Evolutionary conservation across 805 yeast species (phyloP).

Genomic region (Spathaspora gorwiae): DNA sequence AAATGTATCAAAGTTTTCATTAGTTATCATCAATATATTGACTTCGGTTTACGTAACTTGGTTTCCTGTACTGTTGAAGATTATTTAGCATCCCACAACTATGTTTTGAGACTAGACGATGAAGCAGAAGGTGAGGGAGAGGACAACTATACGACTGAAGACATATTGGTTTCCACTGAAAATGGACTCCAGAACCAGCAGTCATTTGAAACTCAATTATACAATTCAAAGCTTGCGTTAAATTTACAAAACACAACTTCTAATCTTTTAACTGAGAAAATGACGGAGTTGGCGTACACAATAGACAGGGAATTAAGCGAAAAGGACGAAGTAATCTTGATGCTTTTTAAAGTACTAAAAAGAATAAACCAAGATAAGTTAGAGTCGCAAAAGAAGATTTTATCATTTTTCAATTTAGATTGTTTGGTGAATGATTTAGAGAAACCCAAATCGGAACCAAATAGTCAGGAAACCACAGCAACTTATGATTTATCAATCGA

Average conservation of each 20-base stretch:
- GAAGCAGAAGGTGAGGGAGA: conserved; percentile 1
- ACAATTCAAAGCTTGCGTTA: conserved; percentile 31
- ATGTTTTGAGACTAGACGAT: conserved; percentile 19
- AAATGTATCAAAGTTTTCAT: conserved; percentile 77
- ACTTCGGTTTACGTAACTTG: conserved; percentile 39
- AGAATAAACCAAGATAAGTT: conserved; percentile 21
- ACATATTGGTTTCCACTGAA: not conserved
- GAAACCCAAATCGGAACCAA: conserved; percentile 4
- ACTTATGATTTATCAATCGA: conserved; percentile 13
- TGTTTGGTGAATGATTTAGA: conserved; percentile 25
- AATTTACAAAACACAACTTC: conserved; percentile 30
- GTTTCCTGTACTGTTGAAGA: conserved; percentile 43
- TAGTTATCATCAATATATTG: conserved; percentile 74
- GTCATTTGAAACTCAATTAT: conserved; percentile 35
- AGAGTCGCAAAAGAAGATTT: conserved; percentile 23
- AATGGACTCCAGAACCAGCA: conserved; percentile 11
- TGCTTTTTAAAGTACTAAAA: conserved; percentile 22
- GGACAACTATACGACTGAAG: not conserved
- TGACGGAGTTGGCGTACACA: conserved; percentile 33
- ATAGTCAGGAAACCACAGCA: conserved; percentile 10
- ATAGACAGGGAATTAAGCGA: conserved; percentile 36
- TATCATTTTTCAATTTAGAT: conserved; percentile 28
- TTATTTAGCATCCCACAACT: conserved; percentile 33
- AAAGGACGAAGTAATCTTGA: conserved; percentile 29
- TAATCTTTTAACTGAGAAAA: conserved; percentile 32